These are phyloP conservation scores for Tausonia pullulans DNA, from an alignment of 1,284 basidiomycete species.

Conservation along the genomic window DNA sequence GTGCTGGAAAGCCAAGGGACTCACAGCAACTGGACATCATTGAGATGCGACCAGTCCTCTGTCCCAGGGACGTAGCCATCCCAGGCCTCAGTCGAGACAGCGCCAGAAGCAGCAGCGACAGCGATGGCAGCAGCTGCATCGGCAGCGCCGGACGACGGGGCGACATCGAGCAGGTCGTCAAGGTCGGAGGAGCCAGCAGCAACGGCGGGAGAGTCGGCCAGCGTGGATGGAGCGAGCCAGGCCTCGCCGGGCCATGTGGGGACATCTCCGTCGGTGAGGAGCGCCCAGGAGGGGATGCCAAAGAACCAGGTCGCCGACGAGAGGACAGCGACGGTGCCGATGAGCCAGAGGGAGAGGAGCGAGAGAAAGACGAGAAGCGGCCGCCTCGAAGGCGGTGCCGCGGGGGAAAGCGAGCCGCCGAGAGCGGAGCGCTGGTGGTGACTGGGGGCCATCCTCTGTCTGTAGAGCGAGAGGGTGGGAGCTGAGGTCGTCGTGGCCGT, in stretches of 20 bases:
- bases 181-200: too few species aligned
- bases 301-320: constrained; percentile 85
- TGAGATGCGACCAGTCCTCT: constrained; percentile 11
- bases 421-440: too few species aligned
- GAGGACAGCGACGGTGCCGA: constrained; percentile 85
- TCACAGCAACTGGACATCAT: constrained; percentile 8
- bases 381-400: too few species aligned
- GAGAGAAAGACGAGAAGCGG: constrained; percentile 54
- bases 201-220: background rate
- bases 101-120: too few species aligned
- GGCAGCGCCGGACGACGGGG: too few species aligned
- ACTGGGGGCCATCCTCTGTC: too few species aligned
- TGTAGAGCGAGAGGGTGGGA: too few species aligned
- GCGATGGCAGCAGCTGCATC: too few species aligned
- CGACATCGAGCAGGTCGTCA: background rate
- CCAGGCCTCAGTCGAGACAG: constrained; percentile 16
- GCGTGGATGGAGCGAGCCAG: constrained; percentile 3
- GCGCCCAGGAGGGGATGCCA: constrained; percentile 63
- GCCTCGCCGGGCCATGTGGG: constrained; percentile 34
- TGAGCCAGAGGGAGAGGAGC: constrained; percentile 69
- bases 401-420: too few species aligned
- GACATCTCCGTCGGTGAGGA: constrained; percentile 68
- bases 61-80: constrained; percentile 5
- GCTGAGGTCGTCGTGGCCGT: too few species aligned
- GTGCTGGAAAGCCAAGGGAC: background rate